phyloP scores from a whole-genome alignment of 2,329 filamentous ascomycete species.

The Nemania diffusa region DNA sequence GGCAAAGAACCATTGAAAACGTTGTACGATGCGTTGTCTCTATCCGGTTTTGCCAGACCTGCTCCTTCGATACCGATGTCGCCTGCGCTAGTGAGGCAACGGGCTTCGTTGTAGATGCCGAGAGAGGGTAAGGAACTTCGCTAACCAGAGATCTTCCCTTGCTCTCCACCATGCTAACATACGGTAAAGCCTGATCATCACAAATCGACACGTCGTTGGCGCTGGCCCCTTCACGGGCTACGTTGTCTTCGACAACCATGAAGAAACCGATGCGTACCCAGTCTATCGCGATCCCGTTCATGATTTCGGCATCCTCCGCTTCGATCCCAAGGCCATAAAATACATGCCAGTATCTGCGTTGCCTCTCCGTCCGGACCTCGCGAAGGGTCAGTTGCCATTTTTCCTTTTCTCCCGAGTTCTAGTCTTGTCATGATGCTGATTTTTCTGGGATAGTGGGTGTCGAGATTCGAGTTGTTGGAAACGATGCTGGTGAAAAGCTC shows the following conservation, averaged over 20 bases:
- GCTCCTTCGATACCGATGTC: constrained; percentile 96
- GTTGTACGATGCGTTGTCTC: constrained; percentile 96
- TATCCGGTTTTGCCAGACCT: constrained; percentile 99
- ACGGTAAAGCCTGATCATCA: constrained; percentile 67
- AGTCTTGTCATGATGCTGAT: constrained; percentile 21
- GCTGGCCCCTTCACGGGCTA: constrained; percentile 98
- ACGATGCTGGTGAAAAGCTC: constrained; percentile 97
- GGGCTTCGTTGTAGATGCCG: constrained; percentile 95
- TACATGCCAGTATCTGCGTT: constrained; percentile 92
- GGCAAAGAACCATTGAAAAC: constrained; percentile 94
- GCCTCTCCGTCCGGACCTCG: constrained; percentile 83
- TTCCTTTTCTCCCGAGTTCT: not conserved
- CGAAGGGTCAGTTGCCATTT: constrained; percentile 62
- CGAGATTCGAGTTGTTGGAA: constrained; percentile 96
- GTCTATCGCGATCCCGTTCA: constrained; percentile 98
- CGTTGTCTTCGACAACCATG: constrained; percentile 98
- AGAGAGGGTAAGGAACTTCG: constrained; percentile 63
- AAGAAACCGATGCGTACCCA: constrained; percentile 93
- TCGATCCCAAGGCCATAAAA: constrained; percentile 94
- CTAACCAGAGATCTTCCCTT: not conserved
- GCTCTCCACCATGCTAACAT: constrained; percentile 25
- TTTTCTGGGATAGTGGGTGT: constrained; percentile 71
- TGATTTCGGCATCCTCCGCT: constrained; percentile 96
- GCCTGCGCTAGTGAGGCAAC: constrained; percentile 95
- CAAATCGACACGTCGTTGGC: constrained; percentile 92